A percentile compares a stretch with the other conserved stretches of the same genome.
Conservation (phyloP, 352 stramenopile species). For the Phytopythium kandeliae region DNA sequence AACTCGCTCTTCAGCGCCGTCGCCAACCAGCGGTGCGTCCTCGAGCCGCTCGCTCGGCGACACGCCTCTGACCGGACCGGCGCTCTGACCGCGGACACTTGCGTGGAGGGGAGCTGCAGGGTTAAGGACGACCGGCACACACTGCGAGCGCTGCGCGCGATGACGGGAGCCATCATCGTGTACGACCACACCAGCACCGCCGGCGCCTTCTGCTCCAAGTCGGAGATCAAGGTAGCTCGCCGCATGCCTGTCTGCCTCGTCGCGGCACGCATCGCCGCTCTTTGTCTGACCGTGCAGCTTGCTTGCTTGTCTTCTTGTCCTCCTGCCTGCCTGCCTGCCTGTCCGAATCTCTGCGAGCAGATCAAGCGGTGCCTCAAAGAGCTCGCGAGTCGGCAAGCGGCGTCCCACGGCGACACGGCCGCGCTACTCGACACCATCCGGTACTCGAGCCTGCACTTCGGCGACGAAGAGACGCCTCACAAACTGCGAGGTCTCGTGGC, state of each 20-base stretch:
- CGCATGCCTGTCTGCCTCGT: no score
- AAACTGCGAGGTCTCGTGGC: constrained; percentile 38
- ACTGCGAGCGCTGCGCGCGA: constrained; percentile 42
- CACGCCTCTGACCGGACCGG: no score
- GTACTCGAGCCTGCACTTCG: constrained; percentile 50
- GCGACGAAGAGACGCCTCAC: constrained; percentile 35
- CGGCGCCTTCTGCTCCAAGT: constrained; percentile 46
- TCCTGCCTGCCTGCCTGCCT: not conserved
- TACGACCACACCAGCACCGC: constrained; percentile 47
- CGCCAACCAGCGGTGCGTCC: constrained; percentile 12
- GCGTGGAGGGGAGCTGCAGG: not conserved
- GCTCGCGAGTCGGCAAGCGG: constrained; percentile 30
- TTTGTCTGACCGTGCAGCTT: no score
- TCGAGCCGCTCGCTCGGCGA: no score
- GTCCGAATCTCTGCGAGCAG: constrained; percentile 9
- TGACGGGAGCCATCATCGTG: constrained; percentile 51
- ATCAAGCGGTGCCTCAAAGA: constrained; percentile 60
- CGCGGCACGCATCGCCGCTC: not conserved
- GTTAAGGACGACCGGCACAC: constrained; percentile 30
- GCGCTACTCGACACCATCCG: constrained; percentile 47
- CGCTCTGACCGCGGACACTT: no score
- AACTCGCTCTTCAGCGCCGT: constrained; percentile 39
- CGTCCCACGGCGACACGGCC: constrained; percentile 16
- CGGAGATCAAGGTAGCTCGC: constrained; percentile 39
- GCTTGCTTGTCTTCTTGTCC: not conserved